phyloP scores from a whole-genome alignment of 768 basidiomycete genomes.

The Lactarius sanguifluus region DNA sequence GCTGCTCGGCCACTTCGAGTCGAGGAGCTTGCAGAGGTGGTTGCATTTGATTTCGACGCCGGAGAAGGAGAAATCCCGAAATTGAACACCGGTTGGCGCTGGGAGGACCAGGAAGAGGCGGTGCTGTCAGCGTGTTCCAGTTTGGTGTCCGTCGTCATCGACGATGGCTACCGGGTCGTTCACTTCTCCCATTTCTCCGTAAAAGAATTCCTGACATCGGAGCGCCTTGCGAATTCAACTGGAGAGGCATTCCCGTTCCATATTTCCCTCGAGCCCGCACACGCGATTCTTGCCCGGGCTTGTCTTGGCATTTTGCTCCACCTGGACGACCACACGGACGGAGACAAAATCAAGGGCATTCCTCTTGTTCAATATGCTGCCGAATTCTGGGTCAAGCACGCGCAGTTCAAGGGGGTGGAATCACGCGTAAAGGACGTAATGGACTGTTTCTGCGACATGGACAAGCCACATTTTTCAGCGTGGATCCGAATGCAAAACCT shows the following conservation, averaged over 20 bases:
- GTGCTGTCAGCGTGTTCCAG: not conserved
- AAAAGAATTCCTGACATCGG: not conserved
- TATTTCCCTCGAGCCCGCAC: not conserved
- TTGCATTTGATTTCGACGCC: not conserved
- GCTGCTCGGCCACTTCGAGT: not conserved
- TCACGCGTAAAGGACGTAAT: not conserved
- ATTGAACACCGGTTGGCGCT: not conserved
- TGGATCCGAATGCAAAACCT: not conserved
- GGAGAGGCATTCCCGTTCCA: not conserved
- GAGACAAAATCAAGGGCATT: not conserved
- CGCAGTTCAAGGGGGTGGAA: not conserved
- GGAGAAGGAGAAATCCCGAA: not conserved
- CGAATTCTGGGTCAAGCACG: not conserved
- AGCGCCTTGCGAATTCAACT: not conserved
- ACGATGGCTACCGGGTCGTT: not conserved
- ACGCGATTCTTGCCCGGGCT: not conserved
- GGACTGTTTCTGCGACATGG: not conserved
- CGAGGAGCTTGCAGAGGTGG: conserved; percentile 4
- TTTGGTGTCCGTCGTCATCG: not conserved
- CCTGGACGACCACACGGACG: not conserved
- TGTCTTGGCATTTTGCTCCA: not conserved
- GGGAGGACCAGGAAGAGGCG: not conserved
- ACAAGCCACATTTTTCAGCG: not conserved
- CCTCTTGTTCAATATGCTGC: not conserved
- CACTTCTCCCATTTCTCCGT: no score